A percentile compares a stretch with the other conserved stretches of the same genome.
Conservation (phyloP, 225 moss, liverwort and hornwort species). For the Climacium dendroides region DNA sequence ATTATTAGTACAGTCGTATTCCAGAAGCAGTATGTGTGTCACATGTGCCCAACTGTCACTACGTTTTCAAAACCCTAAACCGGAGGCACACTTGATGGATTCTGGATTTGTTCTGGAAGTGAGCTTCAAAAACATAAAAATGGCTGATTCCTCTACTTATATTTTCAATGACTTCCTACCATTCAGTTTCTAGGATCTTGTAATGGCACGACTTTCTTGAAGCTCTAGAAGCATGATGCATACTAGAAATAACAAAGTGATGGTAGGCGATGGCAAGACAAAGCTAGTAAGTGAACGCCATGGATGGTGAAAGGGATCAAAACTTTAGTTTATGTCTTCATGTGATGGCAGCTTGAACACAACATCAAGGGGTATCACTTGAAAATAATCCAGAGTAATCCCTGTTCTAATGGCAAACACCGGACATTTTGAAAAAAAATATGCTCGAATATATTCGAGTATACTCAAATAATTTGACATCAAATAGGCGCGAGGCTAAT, state of each 20-base stretch:
- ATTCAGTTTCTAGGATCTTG: background rate
- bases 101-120: background rate
- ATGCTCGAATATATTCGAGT: background rate
- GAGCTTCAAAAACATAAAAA: background rate
- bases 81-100: background rate
- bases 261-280: background rate
- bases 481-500: background rate
- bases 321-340: background rate
- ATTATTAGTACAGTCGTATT: background rate
- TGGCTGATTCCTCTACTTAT: background rate
- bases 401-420: too few relatives aligned
- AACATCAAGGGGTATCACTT: background rate
- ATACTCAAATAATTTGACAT: background rate
- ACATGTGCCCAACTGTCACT: background rate
- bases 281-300: background rate
- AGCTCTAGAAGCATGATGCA: background rate
- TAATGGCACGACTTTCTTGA: background rate
- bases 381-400: background rate
- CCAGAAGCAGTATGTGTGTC: background rate
- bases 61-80: background rate
- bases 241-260: background rate
- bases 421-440: background rate
- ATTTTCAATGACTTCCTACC: background rate
- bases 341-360: background rate
- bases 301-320: background rate